Evolutionary conservation across 2,329 filamentous ascomycete genomes (phyloP).

Genomic region (Samsoniella hepiali): DNA sequence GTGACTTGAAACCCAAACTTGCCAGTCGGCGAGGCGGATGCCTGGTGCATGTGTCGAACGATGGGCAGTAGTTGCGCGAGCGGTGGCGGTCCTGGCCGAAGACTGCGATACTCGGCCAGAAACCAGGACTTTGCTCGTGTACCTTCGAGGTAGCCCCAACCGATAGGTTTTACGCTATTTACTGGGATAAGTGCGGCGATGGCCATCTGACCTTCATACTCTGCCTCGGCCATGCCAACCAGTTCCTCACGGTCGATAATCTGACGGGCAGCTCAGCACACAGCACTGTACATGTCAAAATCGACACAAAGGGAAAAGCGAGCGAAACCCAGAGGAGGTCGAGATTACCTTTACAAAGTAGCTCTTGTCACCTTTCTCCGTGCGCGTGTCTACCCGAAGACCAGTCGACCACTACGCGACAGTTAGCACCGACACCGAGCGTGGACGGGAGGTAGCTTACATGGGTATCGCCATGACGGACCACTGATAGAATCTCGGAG

Average conservation of each 20-base stretch:
- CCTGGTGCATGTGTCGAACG: conserved; percentile 22
- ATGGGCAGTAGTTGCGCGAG: conserved; percentile 21
- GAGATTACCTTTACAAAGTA: too few relatives aligned
- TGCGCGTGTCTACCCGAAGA: too few relatives aligned
- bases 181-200: conserved; percentile 23
- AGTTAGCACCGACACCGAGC: too few relatives aligned
- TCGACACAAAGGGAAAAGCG: too few relatives aligned
- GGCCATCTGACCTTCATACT: conserved; percentile 25
- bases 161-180: conserved; percentile 23
- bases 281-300: too few relatives aligned
- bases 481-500: too few relatives aligned
- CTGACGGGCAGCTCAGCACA: conserved; percentile 22
- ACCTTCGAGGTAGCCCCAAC: conserved; percentile 22
- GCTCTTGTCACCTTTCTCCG: too few relatives aligned
- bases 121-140: conserved; percentile 20
- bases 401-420: too few relatives aligned
- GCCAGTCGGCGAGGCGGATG: conserved; percentile 27
- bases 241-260: conserved; percentile 22
- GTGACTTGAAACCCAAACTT: conserved; percentile 37
- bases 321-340: too few relatives aligned
- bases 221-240: conserved; percentile 24
- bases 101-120: conserved; percentile 22
- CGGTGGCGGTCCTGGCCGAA: conserved; percentile 24
- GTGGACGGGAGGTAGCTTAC: too few relatives aligned
- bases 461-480: too few relatives aligned